Evolutionary conservation across 306 rosid genomes (phyloP), one percentile per base, ranked within the genome.

Genomic region (Abrus pulchellus): DNA sequence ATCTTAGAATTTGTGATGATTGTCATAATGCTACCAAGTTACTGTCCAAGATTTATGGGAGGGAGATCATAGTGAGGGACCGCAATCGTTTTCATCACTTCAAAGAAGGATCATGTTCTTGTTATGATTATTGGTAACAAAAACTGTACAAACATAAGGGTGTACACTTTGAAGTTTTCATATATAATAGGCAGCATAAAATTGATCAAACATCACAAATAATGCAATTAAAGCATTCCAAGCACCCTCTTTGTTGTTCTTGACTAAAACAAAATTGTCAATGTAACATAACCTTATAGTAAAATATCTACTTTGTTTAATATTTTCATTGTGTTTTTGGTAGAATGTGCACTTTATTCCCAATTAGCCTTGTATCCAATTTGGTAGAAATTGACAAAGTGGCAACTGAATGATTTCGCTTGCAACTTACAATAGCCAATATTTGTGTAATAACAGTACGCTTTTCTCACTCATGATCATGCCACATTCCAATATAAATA

Each of bases 61-160:
- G 97, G 68, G 79, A 76, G 59, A 89, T 91, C 72, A 76, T 82
- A 43, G 92, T 89, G 12, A 85, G 93, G 80, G 97, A 91, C 41
- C 92, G 92, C 9, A 86, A 77, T 75, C 90, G 97, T 27, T 89
- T 91, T 80, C 93, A 91, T 79, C 97, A 86, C 61, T 89, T 91
- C 77, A 74, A 64, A 61, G 90, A 91, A 48, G 94, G 91, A 74
- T 74, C 65, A 56, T 91, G 64, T 71, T 71, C 62, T 33, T 52
- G 48, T 69, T 4, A 3, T 50, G 47, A 71, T 50, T 71, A 71
- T 71, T 71, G 34, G 62, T 71, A 14, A 50, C 5, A 71, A 71
- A 50, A 69, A 29, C 10, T 71, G 4, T 52, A 14, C 14, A 52
- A 30, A 48, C 12, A 13, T 7, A 68, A 36, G 52, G 54, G 4